Base-by-base conservation (phyloP, 495 filamentous ascomycete species). In the Astrothelium subdiscretum region DNA sequence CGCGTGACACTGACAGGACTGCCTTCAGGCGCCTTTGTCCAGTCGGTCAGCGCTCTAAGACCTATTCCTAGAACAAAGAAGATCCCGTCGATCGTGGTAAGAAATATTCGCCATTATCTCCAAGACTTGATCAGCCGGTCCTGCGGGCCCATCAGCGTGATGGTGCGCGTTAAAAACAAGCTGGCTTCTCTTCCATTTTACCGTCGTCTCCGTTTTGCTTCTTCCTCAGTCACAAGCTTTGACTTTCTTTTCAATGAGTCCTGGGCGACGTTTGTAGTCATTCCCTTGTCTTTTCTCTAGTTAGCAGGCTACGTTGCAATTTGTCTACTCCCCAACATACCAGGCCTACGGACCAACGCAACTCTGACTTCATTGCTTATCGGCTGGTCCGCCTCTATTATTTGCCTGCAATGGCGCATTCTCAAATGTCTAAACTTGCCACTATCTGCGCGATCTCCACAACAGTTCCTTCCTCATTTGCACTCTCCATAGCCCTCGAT, bases 381-480 rank as follows among this genome's bases (percentile, higher is more conserved):
- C 8, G 48, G 48, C 48, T 54, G 48, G 22, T 12, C 24, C 42
- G 26, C 31, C 13, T 54, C 24, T 57, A 31, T 38, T 42, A 43
- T 63, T 29, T 31, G 38, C 59, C 48, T 42, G 13, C 26, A 35
- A 54, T 59, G 43, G 57, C 31, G 40, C 62, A 32, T 38, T 54
- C 63, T 26, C 62, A 61, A 63, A 31, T 72, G 61, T 58, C 62
- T 62, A 65, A 66, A 58, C 65, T 75, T 20, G 65, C 69, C 11
- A 63, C 71, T 10, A 43, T 73, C 58, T 73, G 67, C 62, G 62
- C 72, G 10, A 51, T 75, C 38, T 72, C 68, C 15, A 43, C 67
- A 32, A 62, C 62, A 26, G 29, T 75, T 5, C 61, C 70, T 20
- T 61, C 62, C 27, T 42, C 67, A 31, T 64, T 59, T 20, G 68